These are phyloP conservation scores for Alternaria sp. DNA, from an alignment of 2,329 filamentous ascomycete genomes.

Conservation along the genomic window DNA sequence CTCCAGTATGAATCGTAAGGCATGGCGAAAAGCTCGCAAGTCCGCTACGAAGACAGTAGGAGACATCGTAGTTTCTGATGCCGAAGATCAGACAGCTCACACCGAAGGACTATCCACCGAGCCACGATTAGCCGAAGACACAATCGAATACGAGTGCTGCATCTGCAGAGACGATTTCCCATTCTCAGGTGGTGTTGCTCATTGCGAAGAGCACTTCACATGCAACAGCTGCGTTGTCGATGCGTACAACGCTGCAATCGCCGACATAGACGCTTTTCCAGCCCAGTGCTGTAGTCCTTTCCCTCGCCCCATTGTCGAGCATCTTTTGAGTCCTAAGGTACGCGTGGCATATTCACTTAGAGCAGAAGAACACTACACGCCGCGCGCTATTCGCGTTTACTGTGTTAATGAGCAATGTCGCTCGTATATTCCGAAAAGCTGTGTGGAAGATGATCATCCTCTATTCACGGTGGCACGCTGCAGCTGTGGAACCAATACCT, in stretches of 20 bases:
- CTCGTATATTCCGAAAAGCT: background rate
- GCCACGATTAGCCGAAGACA: background rate
- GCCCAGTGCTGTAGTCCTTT: constrained; percentile 7
- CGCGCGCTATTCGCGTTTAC: constrained; percentile 1
- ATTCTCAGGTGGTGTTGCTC: background rate
- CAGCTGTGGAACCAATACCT: constrained; percentile 10
- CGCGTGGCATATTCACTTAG: background rate
- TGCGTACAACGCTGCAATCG: constrained; percentile 1
- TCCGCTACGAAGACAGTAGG: background rate
- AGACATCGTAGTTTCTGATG: background rate
- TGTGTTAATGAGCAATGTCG: constrained; percentile 7
- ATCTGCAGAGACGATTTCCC: constrained; percentile 3
- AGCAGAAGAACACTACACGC: constrained; percentile 2
- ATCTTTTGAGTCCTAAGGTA: constrained; percentile 4
- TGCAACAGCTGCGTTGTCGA: constrained; percentile 11
- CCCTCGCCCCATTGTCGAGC: background rate
- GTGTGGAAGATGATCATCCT: background rate
- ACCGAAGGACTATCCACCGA: background rate
- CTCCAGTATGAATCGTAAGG: background rate
- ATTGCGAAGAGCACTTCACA: constrained; percentile 10
- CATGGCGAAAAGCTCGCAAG: constrained; percentile 1
- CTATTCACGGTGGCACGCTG: background rate
- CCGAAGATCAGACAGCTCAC: background rate
- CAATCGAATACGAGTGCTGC: constrained; percentile 6
- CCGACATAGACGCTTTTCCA: constrained; percentile 2